Base-by-base conservation (phyloP, 345 rosid species). In the Arabis hirsuta region DNA sequence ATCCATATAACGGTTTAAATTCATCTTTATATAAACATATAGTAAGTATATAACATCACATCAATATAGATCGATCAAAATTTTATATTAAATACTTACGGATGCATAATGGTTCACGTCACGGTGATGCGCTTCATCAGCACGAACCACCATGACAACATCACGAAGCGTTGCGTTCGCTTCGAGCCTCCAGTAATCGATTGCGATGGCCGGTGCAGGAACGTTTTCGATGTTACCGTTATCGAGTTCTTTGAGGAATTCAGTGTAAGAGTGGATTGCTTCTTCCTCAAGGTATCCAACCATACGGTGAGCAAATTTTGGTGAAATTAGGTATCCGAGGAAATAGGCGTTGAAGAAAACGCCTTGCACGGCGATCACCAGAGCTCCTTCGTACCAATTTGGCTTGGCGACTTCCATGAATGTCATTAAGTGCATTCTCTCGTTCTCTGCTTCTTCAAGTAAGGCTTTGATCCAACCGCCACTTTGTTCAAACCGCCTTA, bases 281-380 rank as follows among this genome's bases (percentile, higher is more conserved):
- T 90, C 95, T 77, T 90, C 97, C 73, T 90, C 95, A 6, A 90
- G 84, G 86, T 86, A 90, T 1, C 97, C 97, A 12, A 84, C 88
- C 84, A 90, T 73, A 14, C 92, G 90, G 46, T 88, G 95, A 9
- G 90, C 92, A 13, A 88, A 88, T 38, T 88, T 88, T 5, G 95
- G 95, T 1, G 95, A 90, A 27, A 86, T 60, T 66, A 90, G 12
- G 67, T 90, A 87, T 4, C 89, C 92, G 12, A 88, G 62, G 73
- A 90, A 86, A 81, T 86, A 90, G 0, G 90, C 88, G 41, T 88
- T 90, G 87, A 86, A 88, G 88, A 88, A 90, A 26, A 85, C 76
- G 5, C 92, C 91, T 72, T 88, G 92, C 10, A 88, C 92, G 0
- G 84, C 31, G 55, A 90, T 73, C 34, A 90, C 90, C 0, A 90